phyloP scores from a whole-genome alignment of 2,329 filamentous ascomycete genomes.

The Chaetomiaceae sp. region DNA sequence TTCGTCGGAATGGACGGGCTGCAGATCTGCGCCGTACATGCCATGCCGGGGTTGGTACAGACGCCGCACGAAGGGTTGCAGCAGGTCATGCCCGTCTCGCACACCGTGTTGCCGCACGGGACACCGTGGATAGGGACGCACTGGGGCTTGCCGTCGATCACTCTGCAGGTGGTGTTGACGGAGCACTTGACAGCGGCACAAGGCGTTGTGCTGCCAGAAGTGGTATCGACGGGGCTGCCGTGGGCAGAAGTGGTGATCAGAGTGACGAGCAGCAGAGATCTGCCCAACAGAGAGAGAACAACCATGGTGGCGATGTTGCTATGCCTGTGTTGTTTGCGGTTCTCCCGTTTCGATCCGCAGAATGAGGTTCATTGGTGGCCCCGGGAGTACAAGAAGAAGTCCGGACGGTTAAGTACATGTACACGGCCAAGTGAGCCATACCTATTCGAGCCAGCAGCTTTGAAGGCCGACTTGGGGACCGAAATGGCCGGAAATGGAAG shows the following conservation, averaged over 20 bases:
- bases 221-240: conserved; percentile 14
- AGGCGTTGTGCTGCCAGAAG: conserved; percentile 3
- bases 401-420: no score
- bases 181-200: conserved; percentile 17
- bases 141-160: conserved; percentile 14
- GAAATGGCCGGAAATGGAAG: no score
- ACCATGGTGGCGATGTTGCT: conserved; percentile 2
- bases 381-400: no score
- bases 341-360: not conserved
- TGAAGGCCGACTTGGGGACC: no score
- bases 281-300: conserved; percentile 1
- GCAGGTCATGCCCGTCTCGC: conserved; percentile 16
- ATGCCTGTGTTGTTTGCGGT: no score
- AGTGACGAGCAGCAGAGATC: conserved; percentile 9
- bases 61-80: conserved; percentile 22
- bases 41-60: conserved; percentile 18
- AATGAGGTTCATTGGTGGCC: no score
- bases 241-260: conserved; percentile 9
- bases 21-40: conserved; percentile 19
- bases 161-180: conserved; percentile 10
- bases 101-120: conserved; percentile 16
- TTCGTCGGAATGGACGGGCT: conserved; percentile 5
- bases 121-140: conserved; percentile 10
- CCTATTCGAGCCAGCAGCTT: no score
- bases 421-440: no score